A percentile compares a stretch with the other conserved stretches of the same genome.
Evolutionary conservation across 2,329 filamentous ascomycete species (phyloP).

Genomic region (Aschersonia sp.): DNA sequence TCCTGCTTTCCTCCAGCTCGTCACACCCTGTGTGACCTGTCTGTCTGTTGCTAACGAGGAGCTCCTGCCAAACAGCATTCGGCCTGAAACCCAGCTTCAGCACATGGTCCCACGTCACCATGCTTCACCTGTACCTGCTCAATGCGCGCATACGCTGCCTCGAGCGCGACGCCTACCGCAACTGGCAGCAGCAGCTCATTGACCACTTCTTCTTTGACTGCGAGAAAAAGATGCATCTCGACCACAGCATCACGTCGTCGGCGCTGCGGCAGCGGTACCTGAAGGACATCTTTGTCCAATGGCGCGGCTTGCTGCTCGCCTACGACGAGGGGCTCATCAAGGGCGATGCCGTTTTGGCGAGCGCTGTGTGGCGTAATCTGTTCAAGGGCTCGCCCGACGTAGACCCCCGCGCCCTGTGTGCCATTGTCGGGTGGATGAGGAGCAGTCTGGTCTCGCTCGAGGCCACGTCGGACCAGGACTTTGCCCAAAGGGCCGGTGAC

Average conservation of each 20-base stretch:
- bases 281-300: conserved; percentile 87
- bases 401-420: conserved; percentile 34
- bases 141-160: conserved; percentile 72
- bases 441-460: conserved; percentile 32
- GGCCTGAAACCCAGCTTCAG: conserved; percentile 76
- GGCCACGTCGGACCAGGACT: conserved; percentile 29
- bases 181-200: conserved; percentile 79
- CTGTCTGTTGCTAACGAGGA: background rate
- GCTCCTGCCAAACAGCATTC: conserved; percentile 39
- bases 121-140: conserved; percentile 90
- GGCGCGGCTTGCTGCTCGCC: conserved; percentile 72
- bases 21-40: too few relatives aligned
- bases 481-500: conserved; percentile 15
- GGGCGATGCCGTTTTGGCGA: conserved; percentile 62
- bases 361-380: conserved; percentile 86
- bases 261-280: conserved; percentile 49
- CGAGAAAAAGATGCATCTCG: conserved; percentile 68
- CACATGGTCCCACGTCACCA: conserved; percentile 91
- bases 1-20: background rate
- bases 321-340: conserved; percentile 71
- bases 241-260: conserved; percentile 54
- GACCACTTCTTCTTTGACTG: conserved; percentile 92
- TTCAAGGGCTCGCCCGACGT: conserved; percentile 54
- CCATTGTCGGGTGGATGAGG: conserved; percentile 43
- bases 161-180: conserved; percentile 49